Evolutionary conservation across 495 filamentous ascomycete species (phyloP), one percentile per base, ranked within the genome.

Genomic region (Glarea lozoyensis): DNA sequence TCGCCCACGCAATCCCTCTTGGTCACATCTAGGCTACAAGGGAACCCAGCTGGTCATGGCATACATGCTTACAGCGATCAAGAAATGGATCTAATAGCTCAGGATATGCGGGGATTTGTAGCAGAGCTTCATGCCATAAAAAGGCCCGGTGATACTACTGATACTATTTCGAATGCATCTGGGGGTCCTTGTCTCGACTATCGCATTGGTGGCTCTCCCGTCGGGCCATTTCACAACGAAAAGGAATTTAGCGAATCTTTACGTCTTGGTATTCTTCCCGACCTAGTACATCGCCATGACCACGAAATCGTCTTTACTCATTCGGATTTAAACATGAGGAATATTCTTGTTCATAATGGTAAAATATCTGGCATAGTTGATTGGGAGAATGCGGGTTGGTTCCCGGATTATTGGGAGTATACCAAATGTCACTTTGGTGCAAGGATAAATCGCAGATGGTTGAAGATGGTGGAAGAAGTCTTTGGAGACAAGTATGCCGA

Each of bases 381-480:
- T 53, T 72, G 66, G 70, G 69, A 73, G 57, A 66, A 60, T 18
- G 62, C 66, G 40, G 68, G 66, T 23, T 75, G 69, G 67, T 69
- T 60, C 52, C 69, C 68, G 10, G 52, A 55, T 9, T 74, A 73
- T 48, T 74, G 64, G 66, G 71, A 75, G 59, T 75, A 73, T 43
- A 48, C 47, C 7, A 40, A 63, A 10, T 68, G 69, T 6, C 7
- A 29, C 25, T 29, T 29, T n/a, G n/a, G 7, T 29, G 25, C n/a
- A 7, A 7, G 25, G n/a, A 7, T 7, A 29, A 7, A 29, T 29
- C 7, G 7, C 25, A 7, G 25, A 7, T 29, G 25, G 25, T n/a
- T 29, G 7, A n/a, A n/a, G 7, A 29, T 29, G 7, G 25, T 29
- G 7, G 25, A 29, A 7, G n/a, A 29, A 29, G 25, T 29, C 25